Base-by-base conservation (phyloP, 2,329 filamentous ascomycete species). In the Fusarium bulbicola region DNA sequence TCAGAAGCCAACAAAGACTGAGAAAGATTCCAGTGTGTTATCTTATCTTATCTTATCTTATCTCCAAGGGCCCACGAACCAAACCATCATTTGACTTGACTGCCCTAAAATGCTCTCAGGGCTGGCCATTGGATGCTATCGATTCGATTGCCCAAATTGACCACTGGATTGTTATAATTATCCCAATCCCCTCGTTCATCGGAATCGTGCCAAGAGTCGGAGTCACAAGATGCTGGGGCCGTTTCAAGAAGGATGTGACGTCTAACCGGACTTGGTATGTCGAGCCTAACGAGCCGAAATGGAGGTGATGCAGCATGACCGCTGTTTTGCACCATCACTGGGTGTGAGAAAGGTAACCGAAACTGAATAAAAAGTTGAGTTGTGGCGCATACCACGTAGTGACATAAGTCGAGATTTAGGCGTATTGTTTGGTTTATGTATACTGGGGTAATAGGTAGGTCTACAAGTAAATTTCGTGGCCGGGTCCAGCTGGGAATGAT, bases 11-110 rank as follows among this genome's bases (percentile, higher is more conserved):
- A 13, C 0, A 16, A 47, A 28, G 45, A 28, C 26, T 21, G 4
- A 28, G 9, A 21, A 6, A 0, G 7, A n/a, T n/a, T 20, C 9
- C 11, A 6, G 7, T 3, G 3, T 16, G 3, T 16, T 26, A 21
- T 37, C 18, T 26, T 53, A 21, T 21, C 24, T 53, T 53, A 21
- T 21, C 24, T 53, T 11, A 52, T 26, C 47, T 50, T 24, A 34
- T 34, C 30, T 10, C 4, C 7, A 11, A 11, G 14, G 11, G 3
- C 30, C 18, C 18, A 2, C 4, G 3, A 47, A 30, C 14, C 10
- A 11, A 20, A n/a, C 15, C 26, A 24, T 11, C 14, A 32, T n/a
- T 32, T 18, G 21, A 32, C 47, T 24, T 13, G 16, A 15, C 28
- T 34, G 24, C 28, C 28, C 21, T n/a, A n/a, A 14, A 32, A 3